Evolutionary conservation across 108 stramenopile genomes (phyloP), one percentile per base, ranked within the genome.

Genomic region (Aurantiochytrium sp.): DNA sequence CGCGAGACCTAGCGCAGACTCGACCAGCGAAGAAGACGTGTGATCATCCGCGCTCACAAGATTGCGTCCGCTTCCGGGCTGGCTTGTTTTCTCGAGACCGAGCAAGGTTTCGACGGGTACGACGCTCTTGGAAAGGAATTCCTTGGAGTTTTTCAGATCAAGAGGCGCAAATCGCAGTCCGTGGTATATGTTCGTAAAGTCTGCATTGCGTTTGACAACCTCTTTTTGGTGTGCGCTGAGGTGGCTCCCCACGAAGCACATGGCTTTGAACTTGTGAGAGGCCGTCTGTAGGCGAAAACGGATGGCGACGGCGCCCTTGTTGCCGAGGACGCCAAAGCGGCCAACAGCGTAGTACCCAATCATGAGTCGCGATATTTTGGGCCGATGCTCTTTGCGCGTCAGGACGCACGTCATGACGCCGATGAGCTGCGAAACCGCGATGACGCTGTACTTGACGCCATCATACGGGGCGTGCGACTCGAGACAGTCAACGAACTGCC

Each of bases 391-490:
- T 51, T 5, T 5, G 44, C 49, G 73, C 19, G 49, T 21, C 73
- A 83, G 49, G 6, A 83, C 73, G 73, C 73, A 83, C 0, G 73
- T 83, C 73, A 83, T 83, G 73, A 83, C 49, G 49, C 73, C 73
- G 49, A 83, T 28, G n/a, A 83, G 73, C 44, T 45, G 49, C 23
- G 73, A 83, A 16, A 51, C 49, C 18, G 47, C 73, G 21, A 83
- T 51, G 49, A 83, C 49, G 47, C 47, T 83, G 49, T 83, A 83
- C 49, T 83, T 83, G 44, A 14, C 49, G 6, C 73, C 73, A n/a
- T 51, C 19, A 21, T 83, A 83, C 23, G 73, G 47, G 10, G 5
- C 23, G 25, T 83, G 73, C 49, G 44, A 51, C 73, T 83, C 73
- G 23, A 83, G 25, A 21, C 73, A 83, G n/a, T 83, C 47, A 5